A percentile compares a stretch with the other conserved stretches of the same genome.
Conservation (phyloP, 2,329 filamentous ascomycete genomes). For the Plenodomus biglobosus region DNA sequence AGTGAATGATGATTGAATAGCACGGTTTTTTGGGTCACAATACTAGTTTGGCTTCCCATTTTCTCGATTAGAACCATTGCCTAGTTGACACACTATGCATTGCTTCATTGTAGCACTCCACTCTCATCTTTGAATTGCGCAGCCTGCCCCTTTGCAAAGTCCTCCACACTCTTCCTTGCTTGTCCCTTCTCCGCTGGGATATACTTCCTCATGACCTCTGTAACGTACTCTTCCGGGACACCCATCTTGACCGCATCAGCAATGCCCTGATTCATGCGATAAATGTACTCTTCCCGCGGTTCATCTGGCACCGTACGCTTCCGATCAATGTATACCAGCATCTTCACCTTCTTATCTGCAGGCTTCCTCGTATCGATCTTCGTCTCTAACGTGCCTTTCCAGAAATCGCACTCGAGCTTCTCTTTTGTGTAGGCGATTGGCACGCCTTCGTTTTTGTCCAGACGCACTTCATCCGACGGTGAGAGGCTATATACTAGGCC, state of each 20-base stretch:
- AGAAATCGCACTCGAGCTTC: slow-evolving; percentile 48
- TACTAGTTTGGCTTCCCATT: not conserved
- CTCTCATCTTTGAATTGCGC: slow-evolving; percentile 37
- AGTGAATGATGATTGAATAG: not conserved
- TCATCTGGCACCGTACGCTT: slow-evolving; percentile 42
- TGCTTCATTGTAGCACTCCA: slow-evolving; percentile 18
- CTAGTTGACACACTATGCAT: too few species aligned
- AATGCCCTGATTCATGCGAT: slow-evolving; percentile 65
- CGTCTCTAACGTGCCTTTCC: slow-evolving; percentile 22
- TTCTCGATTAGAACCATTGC: too few species aligned
- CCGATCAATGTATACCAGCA: slow-evolving; percentile 64
- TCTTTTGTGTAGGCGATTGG: slow-evolving; percentile 62
- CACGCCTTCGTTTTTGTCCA: slow-evolving; percentile 61
- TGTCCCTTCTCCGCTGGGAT: slow-evolving; percentile 42
- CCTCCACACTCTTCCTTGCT: slow-evolving; percentile 21
- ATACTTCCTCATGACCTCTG: slow-evolving; percentile 56
- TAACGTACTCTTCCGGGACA: slow-evolving; percentile 59
- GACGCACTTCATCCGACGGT: slow-evolving; percentile 26
- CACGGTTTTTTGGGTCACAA: not conserved
- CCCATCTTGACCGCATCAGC: slow-evolving; percentile 58
- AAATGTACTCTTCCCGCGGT: slow-evolving; percentile 61
- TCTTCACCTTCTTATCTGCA: slow-evolving; percentile 30
- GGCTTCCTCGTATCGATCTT: slow-evolving; percentile 23
- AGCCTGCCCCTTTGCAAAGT: slow-evolving; percentile 44
- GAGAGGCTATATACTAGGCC: slow-evolving; percentile 40